A percentile compares a stretch with the other conserved stretches of the same genome.
Evolutionary conservation across 2,329 filamentous ascomycete genomes (phyloP).

Genomic region (Trichoderma afroharzianum): DNA sequence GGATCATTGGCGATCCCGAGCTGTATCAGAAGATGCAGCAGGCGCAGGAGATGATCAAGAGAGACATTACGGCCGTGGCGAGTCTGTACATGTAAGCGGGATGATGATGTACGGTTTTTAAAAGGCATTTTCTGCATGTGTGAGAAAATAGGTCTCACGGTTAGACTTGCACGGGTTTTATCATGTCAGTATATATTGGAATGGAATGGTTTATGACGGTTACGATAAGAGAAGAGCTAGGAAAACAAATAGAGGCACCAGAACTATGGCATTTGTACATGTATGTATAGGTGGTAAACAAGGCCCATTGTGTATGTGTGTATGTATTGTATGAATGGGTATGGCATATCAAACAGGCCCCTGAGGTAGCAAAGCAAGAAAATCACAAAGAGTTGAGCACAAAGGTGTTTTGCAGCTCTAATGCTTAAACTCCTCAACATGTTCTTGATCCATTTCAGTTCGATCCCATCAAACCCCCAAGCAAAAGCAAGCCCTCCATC

Average conservation of each 20-base stretch:
- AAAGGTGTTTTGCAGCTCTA: not conserved
- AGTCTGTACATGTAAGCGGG: conserved; percentile 73
- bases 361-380: not conserved
- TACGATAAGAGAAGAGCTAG: not conserved
- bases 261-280: not conserved
- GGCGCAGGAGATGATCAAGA: conserved; percentile 95
- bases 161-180: not conserved
- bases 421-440: not conserved
- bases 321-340: not conserved
- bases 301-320: not conserved
- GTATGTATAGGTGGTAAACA: not conserved
- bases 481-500: not conserved
- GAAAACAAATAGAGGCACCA: not conserved
- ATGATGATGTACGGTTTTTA: not conserved
- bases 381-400: not conserved
- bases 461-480: conserved; percentile 15
- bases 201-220: not conserved
- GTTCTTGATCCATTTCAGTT: not conserved
- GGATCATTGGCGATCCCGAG: conserved; percentile 90
- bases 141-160: not conserved
- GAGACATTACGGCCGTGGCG: conserved; percentile 88
- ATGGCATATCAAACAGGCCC: not conserved
- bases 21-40: conserved; percentile 95
- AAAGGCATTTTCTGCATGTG: not conserved
- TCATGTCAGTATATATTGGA: not conserved